phyloP scores from a whole-genome alignment of 1,284 basidiomycete species.

The Rhodotorula sp. region DNA sequence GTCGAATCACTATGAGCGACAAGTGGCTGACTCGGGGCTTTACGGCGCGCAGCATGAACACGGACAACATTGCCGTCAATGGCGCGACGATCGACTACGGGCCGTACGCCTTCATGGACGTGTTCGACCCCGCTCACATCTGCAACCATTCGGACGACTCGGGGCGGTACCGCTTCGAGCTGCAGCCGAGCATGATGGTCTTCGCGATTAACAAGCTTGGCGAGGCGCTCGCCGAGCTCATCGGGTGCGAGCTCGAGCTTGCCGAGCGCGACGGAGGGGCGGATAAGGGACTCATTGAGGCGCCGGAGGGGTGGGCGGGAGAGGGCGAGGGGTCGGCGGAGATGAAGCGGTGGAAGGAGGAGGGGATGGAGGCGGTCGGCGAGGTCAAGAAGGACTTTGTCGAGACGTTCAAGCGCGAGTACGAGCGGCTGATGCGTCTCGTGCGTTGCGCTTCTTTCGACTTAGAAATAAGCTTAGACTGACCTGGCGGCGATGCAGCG shows the following conservation, averaged over 20 bases:
- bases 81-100: slow-evolving; percentile 94
- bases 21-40: background rate
- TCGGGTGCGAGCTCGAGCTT: slow-evolving; percentile 69
- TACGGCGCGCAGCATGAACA: slow-evolving; percentile 24
- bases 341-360: slow-evolving; percentile 25
- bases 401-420: slow-evolving; percentile 31
- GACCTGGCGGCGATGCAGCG: slow-evolving; percentile 57
- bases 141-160: slow-evolving; percentile 90
- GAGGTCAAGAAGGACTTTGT: slow-evolving; percentile 32
- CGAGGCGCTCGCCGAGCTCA: slow-evolving; percentile 71
- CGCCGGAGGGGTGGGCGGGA: slow-evolving; percentile 28
- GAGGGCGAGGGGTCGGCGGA: slow-evolving; percentile 13
- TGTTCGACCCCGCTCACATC: slow-evolving; percentile 70
- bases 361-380: slow-evolving; percentile 17
- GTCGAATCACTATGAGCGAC: slow-evolving; percentile 18
- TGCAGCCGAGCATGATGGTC: slow-evolving; percentile 57
- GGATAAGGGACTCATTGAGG: slow-evolving; percentile 19
- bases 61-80: slow-evolving; percentile 62
- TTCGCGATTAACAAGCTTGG: slow-evolving; percentile 77
- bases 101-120: slow-evolving; percentile 85
- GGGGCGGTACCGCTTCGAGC: slow-evolving; percentile 80
- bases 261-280: slow-evolving; percentile 1
- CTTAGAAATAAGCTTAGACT: background rate
- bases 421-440: slow-evolving; percentile 35
- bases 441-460: slow-evolving; percentile 3